Evolutionary conservation across 2,329 filamentous ascomycete species (phyloP), one percentile per base, ranked within the genome.

Genomic region (Tolypocladium tundrense): DNA sequence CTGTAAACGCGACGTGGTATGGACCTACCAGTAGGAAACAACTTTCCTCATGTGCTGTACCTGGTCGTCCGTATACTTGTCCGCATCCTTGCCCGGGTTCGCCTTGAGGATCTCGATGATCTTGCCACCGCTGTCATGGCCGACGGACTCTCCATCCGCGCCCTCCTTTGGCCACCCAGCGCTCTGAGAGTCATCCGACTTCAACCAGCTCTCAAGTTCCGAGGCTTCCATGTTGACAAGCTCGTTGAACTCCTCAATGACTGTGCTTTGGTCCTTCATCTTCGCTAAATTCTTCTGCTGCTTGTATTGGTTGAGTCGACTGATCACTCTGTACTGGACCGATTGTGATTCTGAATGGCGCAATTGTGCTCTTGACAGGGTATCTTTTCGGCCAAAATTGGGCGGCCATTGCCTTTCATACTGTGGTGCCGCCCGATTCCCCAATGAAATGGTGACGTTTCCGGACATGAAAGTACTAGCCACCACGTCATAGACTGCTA

Each of bases 221-320:
- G 75, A 68, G 1, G 83, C 74, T 13, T 76, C 79, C 84, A 88
- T 87, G 69, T 88, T 88, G 68, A 88, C 83, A 53, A 86, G 70
- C 43, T 82, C 76, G 60, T 87, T 86, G 75, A 87, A 88, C 66
- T 88, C 84, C 54, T 79, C 77, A 61, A 71, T 67, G 43, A 72
- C 68, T 39, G 70, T 66, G 2, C 68, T 64, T 35, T 60, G 62
- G 35, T 62, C 60, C 58, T 67, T 66, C 57, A 66, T 68, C 13
- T 57, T 41, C 2, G 19, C 4, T 2, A 13, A 4, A 10, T 19
- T 8, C n/a, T 31, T 31, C 16, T 4, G 27, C 11, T 33, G 14
- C 4, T 2, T 33, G 2, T 31, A 2, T 27, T 50, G 27, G 27
- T 50, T 24, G 27, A 48, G 31, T 45, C 1, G 21, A 13, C 16